Evolutionary conservation across 768 basidiomycete species (phyloP), one percentile per base, ranked within the genome.

Genomic region (Steccherinum ochraceum): DNA sequence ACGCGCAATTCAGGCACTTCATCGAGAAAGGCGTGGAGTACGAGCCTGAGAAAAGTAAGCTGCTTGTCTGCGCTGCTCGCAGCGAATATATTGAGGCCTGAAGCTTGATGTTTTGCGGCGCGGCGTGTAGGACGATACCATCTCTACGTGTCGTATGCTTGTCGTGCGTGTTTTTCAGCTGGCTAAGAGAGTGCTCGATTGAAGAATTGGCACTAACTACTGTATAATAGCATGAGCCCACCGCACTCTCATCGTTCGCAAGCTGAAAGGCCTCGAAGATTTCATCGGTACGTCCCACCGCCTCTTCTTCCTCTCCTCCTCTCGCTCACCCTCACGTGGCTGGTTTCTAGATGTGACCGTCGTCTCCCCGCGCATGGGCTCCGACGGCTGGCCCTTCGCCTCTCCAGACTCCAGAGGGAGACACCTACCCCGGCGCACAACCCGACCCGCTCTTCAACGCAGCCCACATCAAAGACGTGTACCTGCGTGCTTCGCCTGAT

Each of bases 191-290:
- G n/a, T n/a, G n/a, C n/a, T n/a, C n/a, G n/a, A n/a, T n/a, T n/a
- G n/a, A n/a, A n/a, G n/a, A n/a, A n/a, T n/a, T n/a, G n/a, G n/a
- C n/a, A n/a, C n/a, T n/a, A n/a, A n/a, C n/a, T n/a, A n/a, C n/a
- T n/a, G n/a, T n/a, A n/a, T n/a, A n/a, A 12, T 45, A 89, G 87
- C 95, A 10, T 98, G 94, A 95, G 95, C 95, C 0, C 91, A 92
- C 21, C 78, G 95, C 57, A 80, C 93, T 3, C 72, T 96, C 55
- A 96, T 98, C 58, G 74, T 86, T 3, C 78, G 94, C 57, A 84
- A 92, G 68, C 77, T 98, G 59, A 99, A 99, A 66, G 93, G 94
- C 1, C 75, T 99, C 20, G 88, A 98, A 56, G 76, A 85, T 23
- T 70, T 89, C 54, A 80, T 99, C 52, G 72, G 93, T 90, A 56